phyloP scores from a whole-genome alignment of 257 asterid genomes.

The Solanum chiquidenum region DNA sequence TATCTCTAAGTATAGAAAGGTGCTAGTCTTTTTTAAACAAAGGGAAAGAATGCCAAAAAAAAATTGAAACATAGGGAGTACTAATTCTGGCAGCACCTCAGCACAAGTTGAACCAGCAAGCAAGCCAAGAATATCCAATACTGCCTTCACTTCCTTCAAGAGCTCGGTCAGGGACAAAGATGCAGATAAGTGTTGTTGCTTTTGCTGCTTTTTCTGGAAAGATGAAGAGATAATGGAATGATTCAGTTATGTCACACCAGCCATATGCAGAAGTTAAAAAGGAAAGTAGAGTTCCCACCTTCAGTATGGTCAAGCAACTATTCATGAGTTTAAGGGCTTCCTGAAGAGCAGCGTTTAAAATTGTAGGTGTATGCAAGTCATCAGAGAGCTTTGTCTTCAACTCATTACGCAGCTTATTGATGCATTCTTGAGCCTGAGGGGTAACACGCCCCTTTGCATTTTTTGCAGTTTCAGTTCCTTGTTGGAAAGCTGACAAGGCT shows the following conservation, averaged over 20 bases:
- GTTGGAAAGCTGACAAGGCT: conserved; percentile 26
- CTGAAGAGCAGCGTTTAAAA: conserved; percentile 50
- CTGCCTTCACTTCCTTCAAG: conserved; percentile 21
- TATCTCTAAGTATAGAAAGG: neutral
- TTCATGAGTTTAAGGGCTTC: conserved; percentile 58
- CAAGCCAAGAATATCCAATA: conserved; percentile 28
- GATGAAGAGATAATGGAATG: neutral
- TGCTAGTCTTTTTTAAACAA: neutral
- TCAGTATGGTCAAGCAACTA: conserved; percentile 33
- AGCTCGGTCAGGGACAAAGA: conserved; percentile 19
- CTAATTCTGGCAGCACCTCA: conserved; percentile 19
- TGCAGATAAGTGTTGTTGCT: conserved; percentile 15
- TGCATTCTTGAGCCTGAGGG: conserved; percentile 43
- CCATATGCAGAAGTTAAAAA: neutral
- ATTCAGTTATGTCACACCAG: neutral
- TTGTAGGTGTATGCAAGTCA: conserved; percentile 73
- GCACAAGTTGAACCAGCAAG: conserved; percentile 20
- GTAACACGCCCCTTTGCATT: conserved; percentile 23
- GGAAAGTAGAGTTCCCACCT: conserved; percentile 24
- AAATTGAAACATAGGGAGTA: neutral
- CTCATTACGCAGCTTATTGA: conserved; percentile 44
- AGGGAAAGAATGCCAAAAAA: neutral
- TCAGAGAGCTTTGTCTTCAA: conserved; percentile 58
- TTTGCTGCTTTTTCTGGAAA: conserved; percentile 23
- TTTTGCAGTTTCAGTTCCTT: conserved; percentile 22